Conservation (phyloP, 1,284 basidiomycete species). For the Tylopilus sp. region DNA sequence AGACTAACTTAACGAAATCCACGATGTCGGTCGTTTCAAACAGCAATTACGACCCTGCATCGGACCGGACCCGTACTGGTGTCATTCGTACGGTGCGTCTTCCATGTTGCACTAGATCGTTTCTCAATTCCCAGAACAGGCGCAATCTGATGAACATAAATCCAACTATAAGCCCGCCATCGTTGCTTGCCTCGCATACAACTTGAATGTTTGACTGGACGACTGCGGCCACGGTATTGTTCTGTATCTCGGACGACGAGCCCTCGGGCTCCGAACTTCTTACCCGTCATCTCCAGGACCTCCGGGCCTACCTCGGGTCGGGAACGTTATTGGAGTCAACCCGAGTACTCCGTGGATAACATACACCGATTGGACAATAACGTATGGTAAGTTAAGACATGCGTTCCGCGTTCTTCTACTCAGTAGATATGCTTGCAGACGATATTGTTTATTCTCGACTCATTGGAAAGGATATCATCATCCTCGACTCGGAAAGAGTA, state of each 20-base stretch:
- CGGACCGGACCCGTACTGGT: too few species aligned
- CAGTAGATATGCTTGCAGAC: background rate
- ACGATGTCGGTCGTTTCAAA: too few species aligned
- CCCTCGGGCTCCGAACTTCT: background rate
- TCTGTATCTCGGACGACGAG: background rate
- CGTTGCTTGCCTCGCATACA: too few species aligned
- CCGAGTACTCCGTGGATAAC: conserved; percentile 16
- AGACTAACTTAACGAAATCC: too few species aligned
- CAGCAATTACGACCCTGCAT: too few species aligned
- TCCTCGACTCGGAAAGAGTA: background rate
- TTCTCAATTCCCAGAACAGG: too few species aligned
- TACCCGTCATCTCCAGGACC: conserved; percentile 15
- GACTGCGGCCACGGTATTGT: background rate
- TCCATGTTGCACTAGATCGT: too few species aligned
- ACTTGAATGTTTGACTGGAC: background rate
- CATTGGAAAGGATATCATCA: background rate
- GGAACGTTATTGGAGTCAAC: conserved; percentile 9
- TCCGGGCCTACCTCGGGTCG: background rate
- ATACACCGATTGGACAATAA: conserved; percentile 15
- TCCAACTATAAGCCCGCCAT: too few species aligned
- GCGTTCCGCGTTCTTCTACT: background rate
- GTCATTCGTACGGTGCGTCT: too few species aligned
- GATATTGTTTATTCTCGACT: background rate
- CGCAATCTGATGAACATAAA: too few species aligned
- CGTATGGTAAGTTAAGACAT: background rate